Base-by-base conservation (phyloP, 208 protist genomes). In the Leishmania lainsoni region DNA sequence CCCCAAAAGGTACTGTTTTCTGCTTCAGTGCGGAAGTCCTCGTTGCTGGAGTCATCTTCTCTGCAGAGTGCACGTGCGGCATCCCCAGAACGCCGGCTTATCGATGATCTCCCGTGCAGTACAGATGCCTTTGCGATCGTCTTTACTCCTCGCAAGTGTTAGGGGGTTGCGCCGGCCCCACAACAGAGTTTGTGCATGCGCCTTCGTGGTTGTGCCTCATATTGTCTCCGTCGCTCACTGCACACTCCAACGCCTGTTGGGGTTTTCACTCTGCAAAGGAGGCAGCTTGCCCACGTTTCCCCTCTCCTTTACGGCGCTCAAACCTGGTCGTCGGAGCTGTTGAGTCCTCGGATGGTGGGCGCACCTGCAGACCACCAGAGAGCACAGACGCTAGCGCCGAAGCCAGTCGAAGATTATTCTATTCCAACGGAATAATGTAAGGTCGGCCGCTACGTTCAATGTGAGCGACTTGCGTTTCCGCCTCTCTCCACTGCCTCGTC, bases 71-170 rank as follows among this genome's bases (percentile, higher is more conserved):
- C n/a, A 9, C 32, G 71, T 16, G 49, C 22, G 12, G 2, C 35
- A 29, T 68, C 26, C n/a, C 52, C 72, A 45, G 80, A 83, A 17
- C 39, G 45, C 42, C 56, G 58, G n/a, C 39, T 83, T 1, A 68
- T 83, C 3, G 20, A 54, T n/a, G 54, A 74, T 39, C 26, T 79
- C 45, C 79, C 80, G 26, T 83, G 80, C 56, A 79, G 52, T 26
- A 42, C 75, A 35, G 80, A 83, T 26, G 74, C 73, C 12, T 79
- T 83, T 49, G 48, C 75, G 5, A 32, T 22, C n/a, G 20, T 78
- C 26, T 68, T 45, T 12, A 78, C 54, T 51, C 20, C 75, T 48
- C 75, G 75, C n/a, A 58, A 9, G 17, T 26, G 56, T 17, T 32
- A 39, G 52, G 22, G 16, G 14, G 6, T 14, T 2, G 29, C 49